These are phyloP conservation scores for Fusarium sp. DNA, from an alignment of 2,329 filamentous ascomycete species.

Conservation along the genomic window DNA sequence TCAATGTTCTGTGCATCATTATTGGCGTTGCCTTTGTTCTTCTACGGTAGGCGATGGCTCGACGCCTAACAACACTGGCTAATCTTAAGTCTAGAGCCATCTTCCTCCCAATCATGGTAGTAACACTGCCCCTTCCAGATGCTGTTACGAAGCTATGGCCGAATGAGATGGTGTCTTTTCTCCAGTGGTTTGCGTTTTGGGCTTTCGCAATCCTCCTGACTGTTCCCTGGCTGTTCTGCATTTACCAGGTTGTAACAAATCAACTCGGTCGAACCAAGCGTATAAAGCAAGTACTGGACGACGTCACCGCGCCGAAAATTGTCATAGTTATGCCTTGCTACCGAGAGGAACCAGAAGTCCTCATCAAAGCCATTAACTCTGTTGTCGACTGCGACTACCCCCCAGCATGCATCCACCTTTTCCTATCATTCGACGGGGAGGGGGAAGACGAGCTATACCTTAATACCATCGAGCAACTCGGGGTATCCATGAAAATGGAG, in stretches of 20 bases:
- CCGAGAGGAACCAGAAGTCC: constrained; percentile 86
- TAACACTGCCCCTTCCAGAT: constrained; percentile 86
- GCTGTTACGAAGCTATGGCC: constrained; percentile 82
- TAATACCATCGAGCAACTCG: constrained; percentile 85
- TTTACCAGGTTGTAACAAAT: constrained; percentile 91
- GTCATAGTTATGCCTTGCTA: constrained; percentile 98
- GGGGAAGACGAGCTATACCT: constrained; percentile 90
- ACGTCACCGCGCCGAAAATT: constrained; percentile 89
- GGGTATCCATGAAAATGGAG: constrained; percentile 81
- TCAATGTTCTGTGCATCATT: constrained; percentile 80
- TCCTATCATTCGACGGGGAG: constrained; percentile 94
- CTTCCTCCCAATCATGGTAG: constrained; percentile 94
- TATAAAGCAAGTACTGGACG: constrained; percentile 87
- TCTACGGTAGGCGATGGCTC: constrained; percentile 71
- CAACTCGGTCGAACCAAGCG: constrained; percentile 84
- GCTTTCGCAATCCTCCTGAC: constrained; percentile 87
- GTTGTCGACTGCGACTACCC: constrained; percentile 96
- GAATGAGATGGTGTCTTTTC: constrained; percentile 71
- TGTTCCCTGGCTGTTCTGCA: constrained; percentile 91
- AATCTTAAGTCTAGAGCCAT: constrained; percentile 68
- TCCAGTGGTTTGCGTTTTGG: constrained; percentile 98
- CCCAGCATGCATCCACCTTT: constrained; percentile 90
- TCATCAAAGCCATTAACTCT: constrained; percentile 89
- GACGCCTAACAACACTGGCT: not conserved
- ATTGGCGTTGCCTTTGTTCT: constrained; percentile 80